phyloP scores from a whole-genome alignment of 2,329 filamentous ascomycete species.

The Diaporthe sp. region DNA sequence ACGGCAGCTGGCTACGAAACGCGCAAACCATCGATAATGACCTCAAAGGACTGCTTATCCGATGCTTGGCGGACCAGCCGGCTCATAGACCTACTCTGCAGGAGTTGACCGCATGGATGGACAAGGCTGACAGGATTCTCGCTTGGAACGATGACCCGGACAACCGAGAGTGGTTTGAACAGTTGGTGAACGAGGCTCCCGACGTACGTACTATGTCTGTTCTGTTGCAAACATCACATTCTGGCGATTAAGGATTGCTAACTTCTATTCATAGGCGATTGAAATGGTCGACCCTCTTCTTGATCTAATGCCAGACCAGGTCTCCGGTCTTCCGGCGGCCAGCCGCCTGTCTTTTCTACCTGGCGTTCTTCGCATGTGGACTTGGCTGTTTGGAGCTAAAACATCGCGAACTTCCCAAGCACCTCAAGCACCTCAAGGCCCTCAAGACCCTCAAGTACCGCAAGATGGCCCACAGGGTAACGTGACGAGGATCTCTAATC shows the following conservation, averaged over 20 bases:
- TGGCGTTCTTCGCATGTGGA: not conserved
- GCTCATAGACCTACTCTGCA: not conserved
- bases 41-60: not conserved
- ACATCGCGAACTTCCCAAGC: not conserved
- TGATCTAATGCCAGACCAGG: no score
- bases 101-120: not conserved
- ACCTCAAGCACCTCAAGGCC: not conserved
- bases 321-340: not conserved
- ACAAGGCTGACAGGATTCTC: not conserved
- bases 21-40: not conserved
- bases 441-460: not conserved
- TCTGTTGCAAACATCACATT: not conserved
- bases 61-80: conserved; percentile 14
- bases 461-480: not conserved
- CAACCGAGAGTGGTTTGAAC: not conserved
- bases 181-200: not conserved
- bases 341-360: not conserved
- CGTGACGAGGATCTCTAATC: not conserved
- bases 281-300: not conserved
- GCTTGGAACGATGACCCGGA: not conserved
- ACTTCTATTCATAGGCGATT: not conserved
- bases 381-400: not conserved
- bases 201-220: not conserved
- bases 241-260: not conserved
- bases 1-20: not conserved